Base-by-base conservation (phyloP, 2,329 filamentous ascomycete genomes). In the Chalaropsis thielavioides region DNA sequence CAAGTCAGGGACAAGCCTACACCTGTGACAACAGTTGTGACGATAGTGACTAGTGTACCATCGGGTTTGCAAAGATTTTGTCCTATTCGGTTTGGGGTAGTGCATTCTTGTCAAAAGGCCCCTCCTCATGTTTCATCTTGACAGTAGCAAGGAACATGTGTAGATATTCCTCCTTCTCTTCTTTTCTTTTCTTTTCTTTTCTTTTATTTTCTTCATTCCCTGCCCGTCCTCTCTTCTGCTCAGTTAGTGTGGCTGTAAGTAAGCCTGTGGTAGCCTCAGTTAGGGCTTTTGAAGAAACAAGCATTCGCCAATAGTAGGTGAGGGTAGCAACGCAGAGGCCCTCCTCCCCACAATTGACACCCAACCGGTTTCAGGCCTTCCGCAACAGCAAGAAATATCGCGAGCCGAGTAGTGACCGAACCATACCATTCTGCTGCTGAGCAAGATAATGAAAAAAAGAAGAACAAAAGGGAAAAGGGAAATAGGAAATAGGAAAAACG, bases 351-450 rank as follows among this genome's bases (percentile, higher is more conserved):
- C 17, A 27, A n/a, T 56, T 56, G 51, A 56, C 27, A 58, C 51
- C 27, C 51, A 58, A n/a, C 24, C 51, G 17, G 51, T 58, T 58
- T 58, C 51, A 58, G 51, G 51, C 24, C 27, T 58, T 58, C 27
- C 17, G 17, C 24, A 58, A 38, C 51, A 35, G n/a, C 51, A 17
- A 58, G 51, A 35, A 31, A 35, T 38, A 27, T 11, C 22, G 44
- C 22, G 3, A 22, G 44, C 44, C 44, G 22, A 8, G 6, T 8
- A 51, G 46, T 27, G 19, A 11, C 24, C 46, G 17, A 51, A 24
- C n/a, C 46, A 13, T 5, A 51, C 24, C 13, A 27, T 51, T 51
- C 19, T 51, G 19, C 13, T 51, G 46, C 17, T n/a, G n/a, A n/a
- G n/a, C n/a, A n/a, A n/a, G n/a, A n/a, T n/a, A n/a, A 10, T 10